Evolutionary conservation across 257 asterid species (phyloP), one percentile per base, ranked within the genome.

Genomic region (Nemophila menziesii): DNA sequence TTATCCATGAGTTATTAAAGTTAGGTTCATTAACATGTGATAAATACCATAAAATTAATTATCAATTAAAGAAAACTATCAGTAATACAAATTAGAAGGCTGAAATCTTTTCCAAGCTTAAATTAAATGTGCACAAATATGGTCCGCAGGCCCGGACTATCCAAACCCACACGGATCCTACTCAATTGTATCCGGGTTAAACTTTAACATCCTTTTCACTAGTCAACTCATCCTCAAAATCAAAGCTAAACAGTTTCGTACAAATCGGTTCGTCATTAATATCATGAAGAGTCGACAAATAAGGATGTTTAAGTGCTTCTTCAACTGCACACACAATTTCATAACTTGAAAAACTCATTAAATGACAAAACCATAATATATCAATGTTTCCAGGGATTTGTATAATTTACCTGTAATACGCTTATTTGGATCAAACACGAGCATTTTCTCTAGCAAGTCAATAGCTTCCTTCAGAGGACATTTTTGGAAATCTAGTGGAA

Each of bases 381-480:
- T n/a, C n/a, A n/a, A n/a, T n/a, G 11, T 16, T 16, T 17, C 24
- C 36, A 18, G 29, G 41, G 14, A 43, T 33, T 23, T 24, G 39
- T 41, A 3, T 27, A 20, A n/a, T n/a, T n/a, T n/a, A 82, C 96
- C 96, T 15, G 84, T 71, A 63, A 86, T 79, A 5, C 93, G 77
- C 54, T 65, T 74, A 66, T 29, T 52, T 12, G 96, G 94, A 62
- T 86, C 92, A 62, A 82, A 86, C 24, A 75, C 78, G 15, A 86
- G 96, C 93, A 86, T 79, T 61, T 76, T 86, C 34, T 76, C 90
- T 1, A 86, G 68, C 49, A 86, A 74, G 77, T 86, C 93, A 59
- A 86, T 38, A 24, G 94, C 92, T 64, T n/a, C n/a, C n/a, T n/a
- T 67, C 22, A 20, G 92, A 72, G 23, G 92, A 61, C 79, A 72